These are phyloP conservation scores for Solanum etuberosum DNA, from an alignment of 257 asterid species.

Conservation along the genomic window DNA sequence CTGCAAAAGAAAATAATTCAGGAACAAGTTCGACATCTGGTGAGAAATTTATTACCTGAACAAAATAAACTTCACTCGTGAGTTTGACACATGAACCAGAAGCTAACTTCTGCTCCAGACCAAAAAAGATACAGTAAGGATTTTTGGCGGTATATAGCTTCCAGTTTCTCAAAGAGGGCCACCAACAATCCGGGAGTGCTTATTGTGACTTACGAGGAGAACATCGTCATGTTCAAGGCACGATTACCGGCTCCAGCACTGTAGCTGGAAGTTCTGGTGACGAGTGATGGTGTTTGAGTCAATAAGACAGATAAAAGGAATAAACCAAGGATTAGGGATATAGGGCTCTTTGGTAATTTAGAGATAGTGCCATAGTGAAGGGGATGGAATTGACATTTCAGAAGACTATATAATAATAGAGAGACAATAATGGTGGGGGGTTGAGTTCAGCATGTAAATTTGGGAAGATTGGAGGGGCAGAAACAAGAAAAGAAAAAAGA, in stretches of 20 bases:
- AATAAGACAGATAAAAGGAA: neutral
- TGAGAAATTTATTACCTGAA: neutral
- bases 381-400: neutral
- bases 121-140: neutral
- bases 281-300: neutral
- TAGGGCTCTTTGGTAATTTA: neutral
- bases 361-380: neutral
- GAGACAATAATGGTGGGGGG: neutral
- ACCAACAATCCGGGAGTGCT: neutral
- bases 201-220: neutral
- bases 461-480: neutral
- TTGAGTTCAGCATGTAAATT: neutral
- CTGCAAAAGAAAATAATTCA: slow-evolving; percentile 25
- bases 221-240: neutral
- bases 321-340: neutral
- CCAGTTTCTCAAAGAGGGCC: neutral
- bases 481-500: neutral
- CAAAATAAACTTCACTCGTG: neutral
- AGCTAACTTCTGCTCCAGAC: neutral
- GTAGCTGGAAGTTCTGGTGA: neutral
- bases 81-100: neutral
- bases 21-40: neutral
- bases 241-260: neutral
- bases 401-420: neutral
- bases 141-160: neutral